phyloP scores from a whole-genome alignment of 257 asterid genomes.

The Verbascum thapsus region DNA sequence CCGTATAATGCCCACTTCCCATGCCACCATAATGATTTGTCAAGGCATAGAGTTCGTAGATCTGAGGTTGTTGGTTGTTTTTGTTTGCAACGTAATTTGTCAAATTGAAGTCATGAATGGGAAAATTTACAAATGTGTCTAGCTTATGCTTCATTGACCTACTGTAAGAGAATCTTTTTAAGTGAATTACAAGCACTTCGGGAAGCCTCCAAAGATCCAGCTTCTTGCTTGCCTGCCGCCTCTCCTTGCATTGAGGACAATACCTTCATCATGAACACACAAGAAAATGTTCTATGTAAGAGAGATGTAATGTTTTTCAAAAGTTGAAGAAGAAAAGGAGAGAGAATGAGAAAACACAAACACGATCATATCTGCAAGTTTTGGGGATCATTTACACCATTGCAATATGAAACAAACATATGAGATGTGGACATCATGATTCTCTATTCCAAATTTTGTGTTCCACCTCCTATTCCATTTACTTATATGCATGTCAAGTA shows the following conservation, averaged over 20 bases:
- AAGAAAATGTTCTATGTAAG: constrained; percentile 17
- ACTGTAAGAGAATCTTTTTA: constrained; percentile 95
- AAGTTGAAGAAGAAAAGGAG: constrained; percentile 4
- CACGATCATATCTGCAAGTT: no score
- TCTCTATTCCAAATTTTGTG: no score
- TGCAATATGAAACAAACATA: constrained; percentile 12
- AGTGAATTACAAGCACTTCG: constrained; percentile 94
- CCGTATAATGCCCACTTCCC: constrained; percentile 99
- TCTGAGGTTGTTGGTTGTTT: constrained; percentile 77
- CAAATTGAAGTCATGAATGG: constrained; percentile 88
- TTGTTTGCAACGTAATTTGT: constrained; percentile 94
- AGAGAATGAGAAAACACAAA: neutral
- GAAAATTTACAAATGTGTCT: constrained; percentile 95
- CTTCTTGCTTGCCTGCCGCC: constrained; percentile 98
- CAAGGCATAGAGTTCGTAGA: constrained; percentile 92
- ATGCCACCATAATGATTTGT: constrained; percentile 96
- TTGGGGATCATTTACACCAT: neutral
- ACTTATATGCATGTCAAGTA: no score
- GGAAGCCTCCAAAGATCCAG: constrained; percentile 99
- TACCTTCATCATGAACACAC: constrained; percentile 54
- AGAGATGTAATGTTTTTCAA: neutral
- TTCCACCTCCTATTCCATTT: no score
- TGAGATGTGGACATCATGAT: neutral
- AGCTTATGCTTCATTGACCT: constrained; percentile 98
- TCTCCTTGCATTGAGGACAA: constrained; percentile 97